Percentiles rank a stretch among this genome's conserved stretches.
Conservation (phyloP, 192 early-diverging fungal genomes). For the Dimargaris cristalligena region DNA sequence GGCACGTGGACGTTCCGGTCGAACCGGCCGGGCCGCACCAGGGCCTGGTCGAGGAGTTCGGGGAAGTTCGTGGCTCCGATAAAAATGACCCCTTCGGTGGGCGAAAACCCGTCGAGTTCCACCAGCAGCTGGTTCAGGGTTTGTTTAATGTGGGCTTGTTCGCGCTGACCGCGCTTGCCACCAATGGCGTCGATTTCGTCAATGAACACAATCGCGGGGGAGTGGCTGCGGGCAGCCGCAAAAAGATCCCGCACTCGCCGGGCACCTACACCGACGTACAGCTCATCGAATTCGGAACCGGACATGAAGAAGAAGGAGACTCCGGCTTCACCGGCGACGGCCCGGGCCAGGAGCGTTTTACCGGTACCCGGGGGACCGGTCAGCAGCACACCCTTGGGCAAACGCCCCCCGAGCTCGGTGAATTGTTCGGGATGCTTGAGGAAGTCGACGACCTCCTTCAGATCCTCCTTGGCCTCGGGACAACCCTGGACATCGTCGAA, state of each 20-base stretch:
- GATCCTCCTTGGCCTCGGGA: slow-evolving; percentile 94
- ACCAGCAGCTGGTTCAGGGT: slow-evolving; percentile 97
- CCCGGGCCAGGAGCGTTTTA: slow-evolving; percentile 91
- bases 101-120: slow-evolving; percentile 97
- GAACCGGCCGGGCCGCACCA: slow-evolving; percentile 93
- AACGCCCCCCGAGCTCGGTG: slow-evolving; percentile 79
- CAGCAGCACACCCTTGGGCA: slow-evolving; percentile 83
- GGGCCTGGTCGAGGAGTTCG: slow-evolving; percentile 89
- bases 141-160: slow-evolving; percentile 94
- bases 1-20: slow-evolving; percentile 89
- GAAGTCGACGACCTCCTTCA: slow-evolving; percentile 92
- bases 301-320: slow-evolving; percentile 99
- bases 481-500: slow-evolving; percentile 95
- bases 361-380: slow-evolving; percentile 93
- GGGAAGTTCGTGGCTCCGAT: slow-evolving; percentile 99
- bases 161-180: slow-evolving; percentile 76
- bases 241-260: slow-evolving; percentile 31
- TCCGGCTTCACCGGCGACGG: slow-evolving; percentile 92
- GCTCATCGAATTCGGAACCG: slow-evolving; percentile 96
- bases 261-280: slow-evolving; percentile 96
- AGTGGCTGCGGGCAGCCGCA: slow-evolving; percentile 54
- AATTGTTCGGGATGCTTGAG: slow-evolving; percentile 84
- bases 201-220: slow-evolving; percentile 91
- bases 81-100: slow-evolving; percentile 89
- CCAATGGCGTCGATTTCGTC: slow-evolving; percentile 99